Evolutionary conservation across 345 rosid genomes (phyloP), one percentile per base, ranked within the genome.

Genomic region (Cochlearia excelsa): DNA sequence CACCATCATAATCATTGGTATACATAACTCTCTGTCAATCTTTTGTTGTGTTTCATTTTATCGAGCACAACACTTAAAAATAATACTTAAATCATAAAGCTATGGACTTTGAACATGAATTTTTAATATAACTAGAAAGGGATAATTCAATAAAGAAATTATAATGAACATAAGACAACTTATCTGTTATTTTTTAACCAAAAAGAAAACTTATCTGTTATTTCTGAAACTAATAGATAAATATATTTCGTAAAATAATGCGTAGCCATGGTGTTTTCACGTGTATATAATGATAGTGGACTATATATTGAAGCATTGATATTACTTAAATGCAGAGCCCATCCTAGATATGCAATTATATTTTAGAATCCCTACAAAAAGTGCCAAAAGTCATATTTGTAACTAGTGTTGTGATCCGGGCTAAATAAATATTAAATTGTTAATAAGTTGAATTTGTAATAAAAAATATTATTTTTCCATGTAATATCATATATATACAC

Each of bases 1-100:
- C 63, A 41, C 68, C 62, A 61, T 69, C 73, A 61, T 67, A 69
- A 61, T 69, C 68, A 62, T 69, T 61, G 63, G 46, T 61, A 46
- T 54, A 61, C 73, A 67, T 31, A 42, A 44, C 68, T 67, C 58
- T 61, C 63, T 69, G 47, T 62, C 68, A 62, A 49, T 55, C 63
- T 49, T 55, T 56, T 69, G 63, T 69, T 69, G 61, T 68, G 74
- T 69, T 69, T 69, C 74, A 35, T 49, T 49, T 62, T 62, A 11
- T 41, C 74, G 54, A 49, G 59, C 63, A 69, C 57, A 61, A 26
- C 23, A 16, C 47, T 54, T 44, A 26, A 41, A 48, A 39, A 40
- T 41, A 55, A 55, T 62, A 62, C 42, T 61, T 55, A 48, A 53
- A 68, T 61, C 57, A 69, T 54, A 69, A 69, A 69, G 74, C 63